phyloP scores from a whole-genome alignment of 1,139 yeast species.

The Blastobotrys persicus region DNA sequence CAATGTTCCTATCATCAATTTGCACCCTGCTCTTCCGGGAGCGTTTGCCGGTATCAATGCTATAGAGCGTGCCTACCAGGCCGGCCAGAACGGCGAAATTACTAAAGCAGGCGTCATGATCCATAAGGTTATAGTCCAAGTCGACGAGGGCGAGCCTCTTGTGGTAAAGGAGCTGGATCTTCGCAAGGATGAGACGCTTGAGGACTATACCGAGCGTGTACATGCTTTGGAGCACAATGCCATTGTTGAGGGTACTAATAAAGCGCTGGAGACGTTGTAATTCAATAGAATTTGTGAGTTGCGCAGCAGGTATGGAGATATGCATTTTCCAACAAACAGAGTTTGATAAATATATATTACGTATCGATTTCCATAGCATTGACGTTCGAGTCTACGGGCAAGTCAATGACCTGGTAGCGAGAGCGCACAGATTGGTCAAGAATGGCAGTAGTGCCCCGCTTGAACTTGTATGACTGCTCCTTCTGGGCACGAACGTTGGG shows the following conservation, averaged over 20 bases:
- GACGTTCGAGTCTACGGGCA: conserved; percentile 43
- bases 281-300: neutral
- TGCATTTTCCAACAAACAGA: too few relatives aligned
- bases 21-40: conserved; percentile 97
- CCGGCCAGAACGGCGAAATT: conserved; percentile 79
- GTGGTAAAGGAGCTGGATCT: conserved; percentile 75
- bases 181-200: conserved; percentile 67
- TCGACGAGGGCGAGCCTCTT: conserved; percentile 88
- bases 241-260: conserved; percentile 83
- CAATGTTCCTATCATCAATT: conserved; percentile 74
- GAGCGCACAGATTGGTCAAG: conserved; percentile 61
- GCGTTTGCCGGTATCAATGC: conserved; percentile 97
- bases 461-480: conserved; percentile 77
- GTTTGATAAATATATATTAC: conserved; percentile 25
- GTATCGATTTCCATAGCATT: conserved; percentile 76
- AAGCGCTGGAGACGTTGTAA: conserved; percentile 48
- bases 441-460: conserved; percentile 89
- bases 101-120: conserved; percentile 93
- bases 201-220: conserved; percentile 78
- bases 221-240: conserved; percentile 84
- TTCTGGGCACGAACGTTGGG: conserved; percentile 86
- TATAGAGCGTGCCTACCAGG: conserved; percentile 92
- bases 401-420: conserved; percentile 69
- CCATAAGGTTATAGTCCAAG: conserved; percentile 90
- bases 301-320: neutral